Conservation (phyloP, 83 land plant species). For the Diphasiastrum complanatum region DNA sequence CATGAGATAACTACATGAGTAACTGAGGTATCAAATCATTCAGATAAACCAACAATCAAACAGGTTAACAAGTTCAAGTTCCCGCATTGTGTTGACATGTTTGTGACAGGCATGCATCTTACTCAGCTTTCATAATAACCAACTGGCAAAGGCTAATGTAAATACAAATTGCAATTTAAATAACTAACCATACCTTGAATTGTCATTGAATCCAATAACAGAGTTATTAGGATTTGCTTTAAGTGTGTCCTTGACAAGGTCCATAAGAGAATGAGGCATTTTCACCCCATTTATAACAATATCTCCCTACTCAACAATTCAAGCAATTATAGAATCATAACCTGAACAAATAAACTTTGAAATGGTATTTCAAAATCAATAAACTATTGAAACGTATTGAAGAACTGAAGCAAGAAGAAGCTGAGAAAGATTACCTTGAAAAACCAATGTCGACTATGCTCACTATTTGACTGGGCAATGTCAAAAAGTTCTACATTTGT, state of each 20-base stretch:
- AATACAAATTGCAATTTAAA: neutral
- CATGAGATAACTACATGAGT: too few relatives aligned
- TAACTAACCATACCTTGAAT: constrained; percentile 45
- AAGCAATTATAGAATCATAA: too few relatives aligned
- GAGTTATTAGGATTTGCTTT: constrained; percentile 82
- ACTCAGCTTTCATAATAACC: too few relatives aligned
- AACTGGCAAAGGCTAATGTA: too few relatives aligned
- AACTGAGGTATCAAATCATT: too few relatives aligned
- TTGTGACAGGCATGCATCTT: too few relatives aligned
- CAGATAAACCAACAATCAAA: too few relatives aligned
- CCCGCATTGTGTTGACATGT: too few relatives aligned
- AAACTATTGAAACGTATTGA: neutral
- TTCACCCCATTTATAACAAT: constrained; percentile 68
- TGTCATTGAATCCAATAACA: constrained; percentile 90
- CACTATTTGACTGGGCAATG: constrained; percentile 96
- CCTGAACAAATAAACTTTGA: too few relatives aligned
- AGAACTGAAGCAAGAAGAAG: neutral
- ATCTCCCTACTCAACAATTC: constrained; percentile 68
- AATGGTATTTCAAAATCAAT: neutral
- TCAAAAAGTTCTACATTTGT: constrained; percentile 97
- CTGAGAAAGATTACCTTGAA: constrained; percentile 42
- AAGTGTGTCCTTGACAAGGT: constrained; percentile 79
- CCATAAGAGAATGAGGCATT: constrained; percentile 49
- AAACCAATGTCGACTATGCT: constrained; percentile 97
- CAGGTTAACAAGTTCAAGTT: too few relatives aligned